Percentiles rank a stretch among this genome's conserved stretches.
Evolutionary conservation across 1,284 basidiomycete species (phyloP).

Genomic region (Cutaneotrichosporon spelunceum): DNA sequence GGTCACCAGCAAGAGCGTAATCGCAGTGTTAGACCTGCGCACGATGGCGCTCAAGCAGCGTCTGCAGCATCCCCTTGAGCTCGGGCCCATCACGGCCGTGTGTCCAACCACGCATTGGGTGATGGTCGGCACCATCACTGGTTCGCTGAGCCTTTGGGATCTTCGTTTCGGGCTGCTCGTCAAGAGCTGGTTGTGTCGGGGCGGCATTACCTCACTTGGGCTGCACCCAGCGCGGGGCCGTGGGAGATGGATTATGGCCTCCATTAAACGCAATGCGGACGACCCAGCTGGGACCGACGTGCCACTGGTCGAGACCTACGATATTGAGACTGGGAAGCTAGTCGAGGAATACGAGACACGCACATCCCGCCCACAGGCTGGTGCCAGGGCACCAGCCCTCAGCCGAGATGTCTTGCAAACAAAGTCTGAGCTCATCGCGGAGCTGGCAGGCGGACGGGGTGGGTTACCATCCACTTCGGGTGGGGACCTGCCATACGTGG

Average conservation of each 20-base stretch:
- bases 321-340: slow-evolving; percentile 49
- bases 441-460: slow-evolving; percentile 25
- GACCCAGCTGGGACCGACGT: slow-evolving; percentile 8
- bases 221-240: slow-evolving; percentile 73
- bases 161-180: slow-evolving; percentile 85
- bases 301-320: slow-evolving; percentile 47
- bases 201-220: slow-evolving; percentile 57
- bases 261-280: slow-evolving; percentile 45
- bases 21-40: slow-evolving; percentile 78
- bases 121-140: slow-evolving; percentile 77
- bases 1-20: slow-evolving; percentile 73
- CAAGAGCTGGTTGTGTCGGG: slow-evolving; percentile 73
- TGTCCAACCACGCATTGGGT: slow-evolving; percentile 82
- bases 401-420: slow-evolving; percentile 27
- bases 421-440: slow-evolving; percentile 33
- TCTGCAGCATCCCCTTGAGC: slow-evolving; percentile 78
- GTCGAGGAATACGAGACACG: slow-evolving; percentile 49
- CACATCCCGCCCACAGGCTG: slow-evolving; percentile 22
- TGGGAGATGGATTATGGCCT: slow-evolving; percentile 84
- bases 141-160: slow-evolving; percentile 86
- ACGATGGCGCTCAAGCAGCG: slow-evolving; percentile 73
- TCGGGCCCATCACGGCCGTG: slow-evolving; percentile 78
- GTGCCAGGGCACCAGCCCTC: background rate
- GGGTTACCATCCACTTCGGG: slow-evolving; percentile 18
- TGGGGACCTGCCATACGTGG: slow-evolving; percentile 22